Evolutionary conservation across 768 basidiomycete species (phyloP), one percentile per base, ranked within the genome.

Genomic region (Boletus pseudopeckii): DNA sequence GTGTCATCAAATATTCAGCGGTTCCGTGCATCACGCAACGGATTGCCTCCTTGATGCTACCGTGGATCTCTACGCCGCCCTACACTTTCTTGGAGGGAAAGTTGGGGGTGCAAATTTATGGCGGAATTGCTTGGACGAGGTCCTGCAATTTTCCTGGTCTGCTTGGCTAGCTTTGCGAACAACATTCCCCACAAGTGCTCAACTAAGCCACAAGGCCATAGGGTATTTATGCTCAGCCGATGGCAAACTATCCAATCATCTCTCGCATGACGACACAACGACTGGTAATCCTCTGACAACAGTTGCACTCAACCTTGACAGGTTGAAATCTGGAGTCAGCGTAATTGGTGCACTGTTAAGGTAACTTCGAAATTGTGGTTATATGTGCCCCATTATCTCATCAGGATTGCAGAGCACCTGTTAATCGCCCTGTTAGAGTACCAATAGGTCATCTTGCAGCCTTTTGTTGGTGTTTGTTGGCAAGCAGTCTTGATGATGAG

Each of bases 31-130:
- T 4, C 72, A 70, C 15, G 71, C 79, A 2, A 75, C 73, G 4
- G 72, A 76, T 45, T 30, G 48, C 17, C 52, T 64, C 22, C 60
- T 86, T 6, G 59, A 71, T 39, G 74, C 82, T 14, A 77, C 85
- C 2, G 82, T 83, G 7, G 64, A 71, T 18, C 75, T 93, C 20
- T 88, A 85, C 53, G 72, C 84, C 4, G 71, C 76, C 22, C 75
- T 93, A 6, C 86, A 86, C 67, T 71, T 81, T 28, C 84, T 87
- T 0, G 89, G 89, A 20, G 91, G 92, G 8, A 93, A 91, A 69
- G 83, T 89, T 9, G 88, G 85, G 24, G 83, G 84, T 15, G 75
- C 82, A 11, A 80, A 74, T 48, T 61, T 86, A 6, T 93, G 91
- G 91, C 78, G 85, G 57, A 90, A 86, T 61, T 83, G 82, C 15